phyloP scores from a whole-genome alignment of 2,329 filamentous ascomycete species.

The Dactylellina cionopaga region DNA sequence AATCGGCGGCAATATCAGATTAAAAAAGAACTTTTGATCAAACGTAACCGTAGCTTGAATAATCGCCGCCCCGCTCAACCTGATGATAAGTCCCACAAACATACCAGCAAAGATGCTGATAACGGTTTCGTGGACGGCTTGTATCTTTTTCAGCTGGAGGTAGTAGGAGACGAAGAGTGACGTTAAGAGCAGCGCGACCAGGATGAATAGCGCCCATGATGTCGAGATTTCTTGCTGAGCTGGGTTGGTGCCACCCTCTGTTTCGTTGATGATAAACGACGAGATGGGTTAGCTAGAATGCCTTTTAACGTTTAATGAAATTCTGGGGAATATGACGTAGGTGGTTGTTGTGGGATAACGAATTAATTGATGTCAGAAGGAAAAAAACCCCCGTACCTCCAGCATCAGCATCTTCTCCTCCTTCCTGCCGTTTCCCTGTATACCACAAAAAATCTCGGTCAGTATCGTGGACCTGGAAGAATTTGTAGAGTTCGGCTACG shows the following conservation, averaged over 20 bases:
- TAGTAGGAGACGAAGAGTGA: conserved; percentile 98
- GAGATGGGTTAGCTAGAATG: conserved; percentile 47
- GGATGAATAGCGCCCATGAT: conserved; percentile 97
- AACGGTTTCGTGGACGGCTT: conserved; percentile 97
- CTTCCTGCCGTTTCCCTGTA: conserved; percentile 47
- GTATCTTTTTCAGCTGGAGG: conserved; percentile 94
- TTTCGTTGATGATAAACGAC: conserved; percentile 62
- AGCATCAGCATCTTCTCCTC: conserved; percentile 37
- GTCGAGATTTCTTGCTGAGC: conserved; percentile 93
- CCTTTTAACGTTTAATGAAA: neutral
- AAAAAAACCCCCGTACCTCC: conserved; percentile 18
- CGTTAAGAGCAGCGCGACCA: conserved; percentile 90
- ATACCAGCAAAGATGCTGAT: conserved; percentile 95
- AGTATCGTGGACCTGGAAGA: neutral
- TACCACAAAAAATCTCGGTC: neutral
- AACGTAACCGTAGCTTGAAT: conserved; percentile 94
- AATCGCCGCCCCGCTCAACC: conserved; percentile 80
- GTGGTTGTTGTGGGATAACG: neutral
- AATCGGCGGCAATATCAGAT: conserved; percentile 95
- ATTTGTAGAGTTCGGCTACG: neutral
- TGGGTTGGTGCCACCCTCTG: conserved; percentile 81
- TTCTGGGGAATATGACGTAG: conserved; percentile 20
- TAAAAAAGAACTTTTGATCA: conserved; percentile 99
- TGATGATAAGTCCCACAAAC: conserved; percentile 86
- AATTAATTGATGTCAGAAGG: neutral